Conservation (phyloP, 176 grass and related monocot genomes). For the Stipa capillata region DNA sequence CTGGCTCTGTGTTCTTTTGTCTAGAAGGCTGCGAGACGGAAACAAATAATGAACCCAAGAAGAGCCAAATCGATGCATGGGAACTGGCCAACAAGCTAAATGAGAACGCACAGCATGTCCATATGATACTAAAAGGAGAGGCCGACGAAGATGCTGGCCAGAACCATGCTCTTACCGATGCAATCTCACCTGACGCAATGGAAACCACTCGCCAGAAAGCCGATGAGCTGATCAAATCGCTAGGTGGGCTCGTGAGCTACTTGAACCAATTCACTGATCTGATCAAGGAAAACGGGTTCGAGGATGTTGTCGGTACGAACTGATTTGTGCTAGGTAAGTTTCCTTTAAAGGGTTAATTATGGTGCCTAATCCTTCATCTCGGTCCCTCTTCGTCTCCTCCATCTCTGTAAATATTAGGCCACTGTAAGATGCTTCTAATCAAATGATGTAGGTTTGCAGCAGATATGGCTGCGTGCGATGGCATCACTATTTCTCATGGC, state of each 20-base stretch:
- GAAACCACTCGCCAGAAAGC: constrained; percentile 41
- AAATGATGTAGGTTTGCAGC: background rate
- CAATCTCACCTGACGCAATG: constrained; percentile 16
- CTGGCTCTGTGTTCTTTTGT: background rate
- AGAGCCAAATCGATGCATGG: constrained; percentile 28
- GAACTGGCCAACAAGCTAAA: constrained; percentile 55
- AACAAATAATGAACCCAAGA: constrained; percentile 8
- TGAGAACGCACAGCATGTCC: constrained; percentile 53
- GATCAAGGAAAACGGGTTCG: constrained; percentile 51
- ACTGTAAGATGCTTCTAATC: constrained; percentile 4
- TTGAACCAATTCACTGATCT: constrained; percentile 74
- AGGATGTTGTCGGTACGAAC: constrained; percentile 41
- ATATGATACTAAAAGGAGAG: constrained; percentile 45
- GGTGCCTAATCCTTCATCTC: background rate
- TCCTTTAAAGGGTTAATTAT: background rate
- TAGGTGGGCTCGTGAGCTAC: constrained; percentile 54
- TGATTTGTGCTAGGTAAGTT: background rate
- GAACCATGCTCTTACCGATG: background rate
- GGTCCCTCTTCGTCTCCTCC: background rate
- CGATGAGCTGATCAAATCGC: constrained; percentile 61
- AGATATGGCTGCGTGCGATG: background rate
- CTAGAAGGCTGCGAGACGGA: constrained; percentile 2
- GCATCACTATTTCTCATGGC: background rate
- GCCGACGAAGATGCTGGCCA: background rate
- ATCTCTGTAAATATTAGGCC: constrained; percentile 9